Conservation (phyloP, 495 filamentous ascomycete genomes). For the Xylaria scruposa region DNA sequence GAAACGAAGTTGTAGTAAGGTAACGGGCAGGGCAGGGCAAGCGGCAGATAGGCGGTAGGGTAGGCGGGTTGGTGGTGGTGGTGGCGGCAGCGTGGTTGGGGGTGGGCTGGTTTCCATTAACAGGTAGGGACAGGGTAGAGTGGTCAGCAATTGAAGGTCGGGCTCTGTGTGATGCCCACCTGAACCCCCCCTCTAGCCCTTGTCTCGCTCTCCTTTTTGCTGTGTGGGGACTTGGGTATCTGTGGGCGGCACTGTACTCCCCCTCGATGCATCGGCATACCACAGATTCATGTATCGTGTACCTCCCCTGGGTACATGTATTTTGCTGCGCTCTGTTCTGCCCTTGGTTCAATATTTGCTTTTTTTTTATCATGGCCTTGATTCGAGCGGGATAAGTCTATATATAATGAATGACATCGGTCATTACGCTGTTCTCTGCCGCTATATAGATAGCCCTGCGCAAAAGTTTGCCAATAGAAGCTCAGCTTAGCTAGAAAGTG, state of each 20-base stretch:
- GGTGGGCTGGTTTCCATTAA: constrained; percentile 11
- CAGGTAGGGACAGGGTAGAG: not conserved
- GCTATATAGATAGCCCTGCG: too few relatives aligned
- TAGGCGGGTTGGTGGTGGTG: not conserved
- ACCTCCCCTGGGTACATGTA: not conserved
- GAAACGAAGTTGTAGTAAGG: constrained; percentile 20
- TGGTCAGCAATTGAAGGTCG: too few relatives aligned
- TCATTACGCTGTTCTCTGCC: not conserved
- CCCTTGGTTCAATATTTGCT: not conserved
- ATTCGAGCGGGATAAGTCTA: not conserved
- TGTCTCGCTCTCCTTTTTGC: constrained; percentile 29
- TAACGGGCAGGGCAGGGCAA: not conserved
- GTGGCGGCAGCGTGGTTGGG: constrained; percentile 22
- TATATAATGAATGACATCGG: not conserved
- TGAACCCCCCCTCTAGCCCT: constrained; percentile 12
- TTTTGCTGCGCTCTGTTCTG: not conserved
- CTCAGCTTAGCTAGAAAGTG: not conserved
- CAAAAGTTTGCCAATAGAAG: not conserved
- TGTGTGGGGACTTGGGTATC: constrained; percentile 15
- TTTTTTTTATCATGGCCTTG: not conserved
- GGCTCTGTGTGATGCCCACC: constrained; percentile 18
- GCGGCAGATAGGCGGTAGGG: not conserved
- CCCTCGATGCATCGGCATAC: not conserved
- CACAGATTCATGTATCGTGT: not conserved
- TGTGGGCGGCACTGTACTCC: not conserved